These are phyloP conservation scores for Magnaporthales sp. DNA, from an alignment of 2,329 filamentous ascomycete genomes.

Conservation along the genomic window DNA sequence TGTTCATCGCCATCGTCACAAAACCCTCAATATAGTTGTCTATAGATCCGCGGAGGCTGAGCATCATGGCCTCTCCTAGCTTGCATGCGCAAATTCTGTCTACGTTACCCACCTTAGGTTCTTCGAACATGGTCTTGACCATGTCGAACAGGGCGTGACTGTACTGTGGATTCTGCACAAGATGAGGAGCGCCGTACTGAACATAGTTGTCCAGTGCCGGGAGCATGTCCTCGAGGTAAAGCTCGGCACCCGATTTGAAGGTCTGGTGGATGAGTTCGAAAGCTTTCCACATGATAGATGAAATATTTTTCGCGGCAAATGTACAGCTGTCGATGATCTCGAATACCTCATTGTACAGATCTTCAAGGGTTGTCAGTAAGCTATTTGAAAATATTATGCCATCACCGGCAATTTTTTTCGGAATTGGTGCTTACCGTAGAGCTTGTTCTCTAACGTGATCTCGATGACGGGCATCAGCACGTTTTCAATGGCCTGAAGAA, in stretches of 20 bases:
- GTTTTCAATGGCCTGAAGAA: conserved; percentile 86
- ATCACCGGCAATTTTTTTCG: background rate
- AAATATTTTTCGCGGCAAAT: conserved; percentile 92
- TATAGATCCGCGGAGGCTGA: conserved; percentile 81
- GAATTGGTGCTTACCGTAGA: conserved; percentile 62
- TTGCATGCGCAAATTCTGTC: conserved; percentile 97
- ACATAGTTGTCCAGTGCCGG: conserved; percentile 97
- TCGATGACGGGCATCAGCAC: conserved; percentile 96
- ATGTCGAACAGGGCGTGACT: conserved; percentile 84
- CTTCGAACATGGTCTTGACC: conserved; percentile 90
- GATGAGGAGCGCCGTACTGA: conserved; percentile 74
- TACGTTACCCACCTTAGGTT: conserved; percentile 85
- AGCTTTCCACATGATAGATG: conserved; percentile 95
- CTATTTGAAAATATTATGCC: background rate
- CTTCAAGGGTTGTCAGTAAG: conserved; percentile 27
- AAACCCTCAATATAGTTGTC: conserved; percentile 86
- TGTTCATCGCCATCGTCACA: conserved; percentile 78
- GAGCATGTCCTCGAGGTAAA: conserved; percentile 98
- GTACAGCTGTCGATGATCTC: conserved; percentile 99
- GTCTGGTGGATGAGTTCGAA: conserved; percentile 95
- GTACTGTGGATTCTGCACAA: conserved; percentile 78
- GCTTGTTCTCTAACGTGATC: conserved; percentile 93
- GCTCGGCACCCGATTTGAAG: conserved; percentile 93
- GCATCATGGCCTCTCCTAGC: conserved; percentile 92
- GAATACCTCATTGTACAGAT: conserved; percentile 96